phyloP scores from a whole-genome alignment of 164 flowering plant genomes.

The Malania oleifera region DNA sequence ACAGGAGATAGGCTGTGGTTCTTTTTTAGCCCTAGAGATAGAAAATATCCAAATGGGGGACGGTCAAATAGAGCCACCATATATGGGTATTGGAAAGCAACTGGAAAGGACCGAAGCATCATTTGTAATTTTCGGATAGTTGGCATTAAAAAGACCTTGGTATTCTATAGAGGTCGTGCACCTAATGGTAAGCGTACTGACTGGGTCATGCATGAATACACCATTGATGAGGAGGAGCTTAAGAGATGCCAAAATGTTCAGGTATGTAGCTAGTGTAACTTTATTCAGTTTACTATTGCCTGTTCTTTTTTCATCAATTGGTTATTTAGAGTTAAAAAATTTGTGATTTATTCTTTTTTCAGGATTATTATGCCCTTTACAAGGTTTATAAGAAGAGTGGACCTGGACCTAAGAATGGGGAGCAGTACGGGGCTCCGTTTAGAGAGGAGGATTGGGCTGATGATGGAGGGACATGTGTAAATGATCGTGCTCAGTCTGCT shows the following conservation, averaged over 20 bases:
- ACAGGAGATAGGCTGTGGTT: conserved; percentile 90
- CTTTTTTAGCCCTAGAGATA: conserved; percentile 83
- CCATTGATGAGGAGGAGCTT: conserved; percentile 85
- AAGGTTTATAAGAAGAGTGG: conserved; percentile 90
- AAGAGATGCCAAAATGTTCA: conserved; percentile 51
- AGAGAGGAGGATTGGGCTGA: conserved; percentile 88
- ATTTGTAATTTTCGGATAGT: conserved; percentile 47
- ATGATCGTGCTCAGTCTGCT: conserved; percentile 13
- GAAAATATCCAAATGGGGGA: conserved; percentile 82
- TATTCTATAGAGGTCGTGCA: conserved; percentile 83
- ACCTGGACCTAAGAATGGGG: conserved; percentile 97
- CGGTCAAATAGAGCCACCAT: conserved; percentile 77
- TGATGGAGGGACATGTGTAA: conserved; percentile 32
- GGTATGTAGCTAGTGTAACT: conserved; percentile 25
- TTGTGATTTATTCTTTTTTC: conserved; percentile 11
- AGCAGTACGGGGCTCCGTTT: conserved; percentile 93
- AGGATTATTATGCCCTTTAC: conserved; percentile 79
- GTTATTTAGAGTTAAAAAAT: background rate
- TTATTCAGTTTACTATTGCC: background rate
- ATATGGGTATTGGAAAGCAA: conserved; percentile 93
- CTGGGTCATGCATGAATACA: conserved; percentile 99
- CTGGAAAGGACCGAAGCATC: conserved; percentile 83
- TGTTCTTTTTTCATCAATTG: background rate
- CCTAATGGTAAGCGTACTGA: conserved; percentile 80
- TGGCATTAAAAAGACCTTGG: conserved; percentile 83